Base-by-base conservation (phyloP, 225 moss, liverwort and hornwort genomes). In the Pseudoscleropodium purum region DNA sequence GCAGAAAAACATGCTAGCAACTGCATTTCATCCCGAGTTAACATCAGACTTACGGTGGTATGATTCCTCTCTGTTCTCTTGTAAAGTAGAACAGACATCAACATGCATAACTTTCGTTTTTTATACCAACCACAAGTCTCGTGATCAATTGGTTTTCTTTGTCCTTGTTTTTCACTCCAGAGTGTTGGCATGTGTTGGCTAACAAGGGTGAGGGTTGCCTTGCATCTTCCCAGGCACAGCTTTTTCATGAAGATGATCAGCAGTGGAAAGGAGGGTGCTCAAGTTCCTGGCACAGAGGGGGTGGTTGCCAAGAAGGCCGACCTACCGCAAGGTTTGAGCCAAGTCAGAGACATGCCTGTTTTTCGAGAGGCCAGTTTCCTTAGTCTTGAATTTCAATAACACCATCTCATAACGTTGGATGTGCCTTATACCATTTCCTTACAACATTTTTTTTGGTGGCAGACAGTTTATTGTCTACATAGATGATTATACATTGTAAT, bases 11-110 rank as follows among this genome's bases (percentile, higher is more conserved):
- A 93, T 97, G 86, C 91, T 99, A 49, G 97, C 97, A 83, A 97
- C 97, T 80, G 97, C 99, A 7, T 99, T 99, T 92, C 97, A 99
- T 91, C 99, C 99, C 33, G 99, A 99, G 89, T 94, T 99, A 60
- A 99, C 99, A 39, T 94, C 95, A 13, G 97, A 99, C 85, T 93
- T 95, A 81, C 96, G 97, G 77, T 99, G 99, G 99, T 97, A 94
- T 47, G 90, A 30, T 81, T 68, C 23, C 78, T 33, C 31, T 79
- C 31, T 63, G 10, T 33, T 61, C 57, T n/a, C 57, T 25, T 78
- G 47, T 20, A 9, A 57, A 87, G 20, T 37, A 62, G 24, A 84
- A 73, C 30, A 72, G 27, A 18, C 36, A 76, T 25, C 34, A 66
- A 34, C 65, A 47, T 81, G 23, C 51, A 56, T 33, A 51, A 29